Conservation (phyloP, 805 yeast genomes). For the Candida coleopterorum region DNA sequence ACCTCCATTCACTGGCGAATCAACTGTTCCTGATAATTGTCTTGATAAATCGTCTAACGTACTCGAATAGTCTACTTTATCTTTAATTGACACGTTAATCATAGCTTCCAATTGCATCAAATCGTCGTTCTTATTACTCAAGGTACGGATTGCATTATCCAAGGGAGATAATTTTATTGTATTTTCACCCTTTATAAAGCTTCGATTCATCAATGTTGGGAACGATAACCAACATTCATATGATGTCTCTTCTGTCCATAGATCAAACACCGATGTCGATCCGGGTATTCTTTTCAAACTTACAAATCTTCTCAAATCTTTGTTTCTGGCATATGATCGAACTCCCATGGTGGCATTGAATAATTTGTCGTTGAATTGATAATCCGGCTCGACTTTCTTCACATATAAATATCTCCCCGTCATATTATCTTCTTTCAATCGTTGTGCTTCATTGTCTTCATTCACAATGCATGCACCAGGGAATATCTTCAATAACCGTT, state of each 20-base stretch:
- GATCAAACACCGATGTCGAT: conserved; percentile 60
- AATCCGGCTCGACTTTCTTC: conserved; percentile 65
- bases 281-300: conserved; percentile 71
- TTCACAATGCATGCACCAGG: conserved; percentile 77
- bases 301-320: conserved; percentile 65
- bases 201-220: conserved; percentile 85
- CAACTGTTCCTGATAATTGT: conserved; percentile 78
- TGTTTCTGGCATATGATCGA: conserved; percentile 69
- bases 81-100: conserved; percentile 48
- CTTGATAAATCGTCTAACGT: conserved; percentile 63
- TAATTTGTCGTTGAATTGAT: conserved; percentile 43
- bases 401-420: conserved; percentile 74
- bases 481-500: conserved; percentile 64
- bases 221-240: conserved; percentile 71
- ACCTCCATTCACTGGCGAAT: conserved; percentile 91
- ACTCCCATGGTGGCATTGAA: conserved; percentile 55
- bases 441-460: conserved; percentile 53
- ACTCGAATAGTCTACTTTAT: conserved; percentile 43
- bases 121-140: conserved; percentile 67
- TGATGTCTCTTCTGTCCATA: conserved; percentile 87
- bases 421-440: conserved; percentile 45
- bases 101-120: conserved; percentile 62
- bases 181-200: conserved; percentile 53
- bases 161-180: conserved; percentile 70
- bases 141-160: conserved; percentile 70